Percentiles rank a stretch among this genome's conserved stretches.
Evolutionary conservation across 23 red algal species (phyloP).

Genomic region (Agarophyton chilense): DNA sequence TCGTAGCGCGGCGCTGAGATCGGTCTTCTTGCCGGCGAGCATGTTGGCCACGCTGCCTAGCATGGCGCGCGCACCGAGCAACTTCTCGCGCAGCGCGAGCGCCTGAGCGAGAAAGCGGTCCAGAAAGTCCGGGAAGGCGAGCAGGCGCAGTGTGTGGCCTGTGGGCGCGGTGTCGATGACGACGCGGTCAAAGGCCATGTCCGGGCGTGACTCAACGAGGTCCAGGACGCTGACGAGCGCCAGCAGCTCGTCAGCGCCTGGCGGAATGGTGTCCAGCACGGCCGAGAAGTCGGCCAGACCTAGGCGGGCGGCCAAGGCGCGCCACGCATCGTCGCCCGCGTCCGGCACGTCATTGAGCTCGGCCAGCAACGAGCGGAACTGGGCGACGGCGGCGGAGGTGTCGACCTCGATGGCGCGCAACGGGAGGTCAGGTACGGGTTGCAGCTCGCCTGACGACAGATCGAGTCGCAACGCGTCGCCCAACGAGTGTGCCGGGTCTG

Average conservation of each 20-base stretch:
- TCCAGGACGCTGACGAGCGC: conserved; percentile 85
- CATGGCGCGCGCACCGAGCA: conserved; percentile 60
- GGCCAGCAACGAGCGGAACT: conserved; percentile 73
- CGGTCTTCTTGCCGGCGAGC: conserved; percentile 46
- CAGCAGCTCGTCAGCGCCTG: conserved; percentile 97
- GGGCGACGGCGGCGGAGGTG: conserved; percentile 77
- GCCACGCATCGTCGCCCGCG: background rate
- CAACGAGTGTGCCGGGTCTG: conserved; percentile 96
- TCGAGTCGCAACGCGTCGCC: conserved; percentile 88
- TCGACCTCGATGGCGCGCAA: conserved; percentile 92
- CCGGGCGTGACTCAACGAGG: conserved; percentile 52
- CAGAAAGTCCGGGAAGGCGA: conserved; percentile 98
- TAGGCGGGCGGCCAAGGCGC: conserved; percentile 9
- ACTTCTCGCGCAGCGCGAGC: conserved; percentile 55
- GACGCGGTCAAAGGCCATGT: conserved; percentile 76
- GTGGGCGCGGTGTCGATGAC: conserved; percentile 98
- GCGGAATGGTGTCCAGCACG: conserved; percentile 92
- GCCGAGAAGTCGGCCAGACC: conserved; percentile 89
- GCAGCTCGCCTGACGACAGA: conserved; percentile 61
- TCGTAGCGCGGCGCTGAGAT: conserved; percentile 50
- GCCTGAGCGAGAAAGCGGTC: conserved; percentile 84
- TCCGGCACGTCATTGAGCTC: conserved; percentile 40
- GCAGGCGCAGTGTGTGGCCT: conserved; percentile 94
- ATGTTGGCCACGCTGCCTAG: conserved; percentile 67
- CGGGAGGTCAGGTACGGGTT: conserved; percentile 8